Evolutionary conservation across 2,329 filamentous ascomycete genomes (phyloP).

Genomic region (Dactylonectria macrodidyma): DNA sequence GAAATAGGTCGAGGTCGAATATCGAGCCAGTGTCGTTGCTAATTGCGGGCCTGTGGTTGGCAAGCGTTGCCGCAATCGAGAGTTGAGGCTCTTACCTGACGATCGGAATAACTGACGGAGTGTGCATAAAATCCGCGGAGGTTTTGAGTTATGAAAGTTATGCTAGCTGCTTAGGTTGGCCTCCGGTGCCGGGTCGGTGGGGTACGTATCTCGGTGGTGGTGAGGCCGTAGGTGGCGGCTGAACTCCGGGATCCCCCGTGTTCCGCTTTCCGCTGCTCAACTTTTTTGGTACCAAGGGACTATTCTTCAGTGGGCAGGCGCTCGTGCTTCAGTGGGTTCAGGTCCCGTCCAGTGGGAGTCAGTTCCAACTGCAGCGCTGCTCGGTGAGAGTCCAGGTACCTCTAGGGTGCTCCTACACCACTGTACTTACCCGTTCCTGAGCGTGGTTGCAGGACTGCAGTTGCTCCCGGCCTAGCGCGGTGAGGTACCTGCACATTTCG

Average conservation of each 20-base stretch:
- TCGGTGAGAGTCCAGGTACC: no score
- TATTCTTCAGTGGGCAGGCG: no score
- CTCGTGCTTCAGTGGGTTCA: no score
- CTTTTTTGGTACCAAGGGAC: background rate
- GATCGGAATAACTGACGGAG: slow-evolving; percentile 41
- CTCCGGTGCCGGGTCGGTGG: slow-evolving; percentile 36
- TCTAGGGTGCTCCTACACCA: no score
- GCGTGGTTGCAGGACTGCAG: no score
- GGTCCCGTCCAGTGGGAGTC: no score
- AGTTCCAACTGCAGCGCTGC: no score
- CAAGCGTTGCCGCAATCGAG: slow-evolving; percentile 40
- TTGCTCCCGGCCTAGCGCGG: no score
- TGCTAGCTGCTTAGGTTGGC: slow-evolving; percentile 19
- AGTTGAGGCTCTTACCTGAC: slow-evolving; percentile 32
- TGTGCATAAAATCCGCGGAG: slow-evolving; percentile 32
- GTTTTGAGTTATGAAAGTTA: slow-evolving; percentile 22
- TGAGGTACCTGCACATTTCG: slow-evolving; percentile 3
- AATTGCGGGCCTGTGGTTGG: slow-evolving; percentile 50
- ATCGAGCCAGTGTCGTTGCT: slow-evolving; percentile 38
- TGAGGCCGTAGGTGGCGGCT: slow-evolving; percentile 29
- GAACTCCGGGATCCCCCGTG: slow-evolving; percentile 43
- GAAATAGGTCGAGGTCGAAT: slow-evolving; percentile 10
- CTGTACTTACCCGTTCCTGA: no score
- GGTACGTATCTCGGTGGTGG: slow-evolving; percentile 19
- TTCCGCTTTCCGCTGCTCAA: slow-evolving; percentile 25